Conservation (phyloP, 352 stramenopile species). For the Globisporangium spinosum region DNA sequence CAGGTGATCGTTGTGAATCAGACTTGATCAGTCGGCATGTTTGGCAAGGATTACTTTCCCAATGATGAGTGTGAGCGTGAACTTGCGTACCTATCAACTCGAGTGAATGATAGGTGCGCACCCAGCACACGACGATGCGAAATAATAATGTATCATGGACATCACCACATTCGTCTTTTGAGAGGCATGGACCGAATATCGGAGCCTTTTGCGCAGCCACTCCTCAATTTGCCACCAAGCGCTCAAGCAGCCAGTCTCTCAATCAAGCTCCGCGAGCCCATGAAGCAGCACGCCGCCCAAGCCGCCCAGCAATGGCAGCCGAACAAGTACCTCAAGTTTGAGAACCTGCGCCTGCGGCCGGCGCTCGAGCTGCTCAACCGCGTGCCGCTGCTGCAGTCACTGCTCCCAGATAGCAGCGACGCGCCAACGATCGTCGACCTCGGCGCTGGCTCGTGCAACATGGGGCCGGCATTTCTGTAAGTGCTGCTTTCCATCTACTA, state of each 20-base stretch:
- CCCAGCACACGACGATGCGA: no score
- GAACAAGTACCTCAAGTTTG: slow-evolving; percentile 62
- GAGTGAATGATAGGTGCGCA: background rate
- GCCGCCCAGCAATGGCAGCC: slow-evolving; percentile 52
- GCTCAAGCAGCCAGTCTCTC: background rate
- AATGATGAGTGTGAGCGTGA: background rate
- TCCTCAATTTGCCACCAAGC: background rate
- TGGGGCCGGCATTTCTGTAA: slow-evolving; percentile 58
- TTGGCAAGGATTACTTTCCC: background rate
- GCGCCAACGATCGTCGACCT: slow-evolving; percentile 51
- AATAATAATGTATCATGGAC: no score
- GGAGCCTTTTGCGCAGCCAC: background rate
- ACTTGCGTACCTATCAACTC: background rate
- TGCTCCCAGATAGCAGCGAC: slow-evolving; percentile 4
- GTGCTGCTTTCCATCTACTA: slow-evolving; percentile 8
- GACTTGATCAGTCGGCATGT: background rate
- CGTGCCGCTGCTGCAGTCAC: slow-evolving; percentile 24
- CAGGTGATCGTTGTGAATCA: background rate
- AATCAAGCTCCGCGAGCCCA: background rate
- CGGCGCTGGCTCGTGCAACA: slow-evolving; percentile 66
- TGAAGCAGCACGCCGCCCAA: slow-evolving; percentile 17
- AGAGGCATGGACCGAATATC: no score
- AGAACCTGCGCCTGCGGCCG: slow-evolving; percentile 49
- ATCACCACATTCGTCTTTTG: no score
- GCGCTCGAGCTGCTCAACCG: slow-evolving; percentile 59